Base-by-base conservation (phyloP, 225 moss, liverwort and hornwort genomes). In the Antitrichia curtipendula region DNA sequence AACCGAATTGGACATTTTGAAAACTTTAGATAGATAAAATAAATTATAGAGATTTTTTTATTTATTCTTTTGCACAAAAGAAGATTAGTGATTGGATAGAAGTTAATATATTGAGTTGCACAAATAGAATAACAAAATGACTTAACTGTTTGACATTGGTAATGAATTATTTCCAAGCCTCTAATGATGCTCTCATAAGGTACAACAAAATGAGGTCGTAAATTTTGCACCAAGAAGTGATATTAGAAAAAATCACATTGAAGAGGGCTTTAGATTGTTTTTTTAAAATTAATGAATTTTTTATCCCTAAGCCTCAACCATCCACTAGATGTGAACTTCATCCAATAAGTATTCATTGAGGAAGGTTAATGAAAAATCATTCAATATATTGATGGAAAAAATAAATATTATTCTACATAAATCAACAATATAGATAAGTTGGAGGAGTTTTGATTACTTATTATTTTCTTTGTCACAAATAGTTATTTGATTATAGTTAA, bases 91-190 rank as follows among this genome's bases (percentile, higher is more conserved):
- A 29, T 18, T 28, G 10, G 29, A 0, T 45, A 72, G 10, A 72
- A 72, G 17, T 29, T 18, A 47, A 47, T 29, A 29, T 18, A 72
- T 6, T 29, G 1, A 29, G 2, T 73, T 47, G 31, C 2, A 19
- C 8, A 50, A 74, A 13, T 32, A 32, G 3, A 32, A 5, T 21
- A 50, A 21, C 8, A 3, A 50, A 32, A 11, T 75, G 1, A 32
- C 3, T 0, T 2, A 0, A 1, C 2, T 34, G 13, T 73, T 75
- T 50, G 8, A 74, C 4, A 50, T 8, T 3, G 3, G 1, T 50
- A 1, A 12, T 75, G 50, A 50, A 49, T 20, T 74, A 32, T 20
- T 74, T 1, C 1, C 7, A 4, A 0, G 0, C 12, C 2, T 7
- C 0, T 7, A 1, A 3, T 49, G 2, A 49, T 20, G 12, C 12